Evolutionary conservation across 345 rosid species (phyloP), one percentile per base, ranked within the genome.

Genomic region (Pistacia atlantica): DNA sequence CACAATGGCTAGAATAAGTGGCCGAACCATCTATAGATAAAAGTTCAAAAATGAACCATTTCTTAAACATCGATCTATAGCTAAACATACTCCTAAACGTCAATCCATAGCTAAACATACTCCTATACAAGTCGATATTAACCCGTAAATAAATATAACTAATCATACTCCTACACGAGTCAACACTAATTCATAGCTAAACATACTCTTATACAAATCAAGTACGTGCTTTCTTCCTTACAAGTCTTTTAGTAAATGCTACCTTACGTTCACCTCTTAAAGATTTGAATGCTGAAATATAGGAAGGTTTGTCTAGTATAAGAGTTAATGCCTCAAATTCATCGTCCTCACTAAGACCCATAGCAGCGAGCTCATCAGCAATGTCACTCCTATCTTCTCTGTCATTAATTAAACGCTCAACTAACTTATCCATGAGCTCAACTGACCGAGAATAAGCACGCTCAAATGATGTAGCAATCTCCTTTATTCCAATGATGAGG

Each of bases 361-460:
- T 22, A 2, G 38, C 25, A 2, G 35, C 71, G 12, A 67, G 71
- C 38, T 67, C 71, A 11, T 67, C 58, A 25, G 56, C 71, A 25
- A 68, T 48, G 38, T 68, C 71, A 28, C 71, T 68, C 52, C 71
- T 9, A 49, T 49, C 58, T 68, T 68, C 71, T 49, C n/a, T 68
- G 51, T 68, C 8, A 9, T 25, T 16, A n/a, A 49, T 6, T 12
- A 49, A 12, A 25, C 3, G 22, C 20, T 49, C 35, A 49, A 14
- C 22, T 17, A 68, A 28, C 14, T 25, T 49, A 55, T 49, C 71
- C 58, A 68, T 49, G 71, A 28, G 25, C 28, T 49, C 31, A 48
- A 20, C 31, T 2, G 37, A 68, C 16, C 3, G 4, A 16, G 55
- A 3, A 25, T 12, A n/a, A 1, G 51, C 45, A 0, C 16, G 71